phyloP scores from a whole-genome alignment of 176 grass and related monocot species.

The Rhynchospora tenuis region DNA sequence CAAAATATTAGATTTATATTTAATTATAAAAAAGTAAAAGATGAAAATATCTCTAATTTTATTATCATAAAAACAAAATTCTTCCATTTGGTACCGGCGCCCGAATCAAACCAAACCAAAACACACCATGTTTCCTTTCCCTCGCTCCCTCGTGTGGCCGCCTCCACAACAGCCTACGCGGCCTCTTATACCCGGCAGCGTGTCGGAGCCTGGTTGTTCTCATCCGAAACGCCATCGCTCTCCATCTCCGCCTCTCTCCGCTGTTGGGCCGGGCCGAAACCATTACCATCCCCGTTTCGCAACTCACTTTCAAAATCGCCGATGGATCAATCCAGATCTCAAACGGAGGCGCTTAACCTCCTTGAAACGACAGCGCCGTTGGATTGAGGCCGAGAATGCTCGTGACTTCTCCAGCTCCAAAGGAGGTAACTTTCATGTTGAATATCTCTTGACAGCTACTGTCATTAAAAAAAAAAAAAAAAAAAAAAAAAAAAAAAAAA shows the following conservation, averaged over 20 bases:
- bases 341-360: conserved; percentile 7
- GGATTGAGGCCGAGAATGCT: conserved; percentile 39
- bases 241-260: background rate
- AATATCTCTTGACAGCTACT: too few species aligned
- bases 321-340: conserved; percentile 27
- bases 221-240: conserved; percentile 37
- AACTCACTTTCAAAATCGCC: conserved; percentile 5
- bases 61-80: too few species aligned
- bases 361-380: conserved; percentile 21
- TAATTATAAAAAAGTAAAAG: too few species aligned
- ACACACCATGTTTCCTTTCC: background rate
- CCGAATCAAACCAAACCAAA: background rate
- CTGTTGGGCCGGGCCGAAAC: background rate
- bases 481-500: too few species aligned
- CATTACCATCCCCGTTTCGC: background rate
- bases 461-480: too few species aligned
- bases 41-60: too few species aligned
- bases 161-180: conserved; percentile 18
- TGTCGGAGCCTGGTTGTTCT: background rate
- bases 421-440: conserved; percentile 39
- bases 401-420: conserved; percentile 20
- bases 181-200: conserved; percentile 20
- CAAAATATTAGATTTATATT: too few species aligned
- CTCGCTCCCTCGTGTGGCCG: conserved; percentile 13
- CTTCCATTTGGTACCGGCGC: background rate